Evolutionary conservation across 139 green algal species (phyloP).

Genomic region (Trebouxia sp.): DNA sequence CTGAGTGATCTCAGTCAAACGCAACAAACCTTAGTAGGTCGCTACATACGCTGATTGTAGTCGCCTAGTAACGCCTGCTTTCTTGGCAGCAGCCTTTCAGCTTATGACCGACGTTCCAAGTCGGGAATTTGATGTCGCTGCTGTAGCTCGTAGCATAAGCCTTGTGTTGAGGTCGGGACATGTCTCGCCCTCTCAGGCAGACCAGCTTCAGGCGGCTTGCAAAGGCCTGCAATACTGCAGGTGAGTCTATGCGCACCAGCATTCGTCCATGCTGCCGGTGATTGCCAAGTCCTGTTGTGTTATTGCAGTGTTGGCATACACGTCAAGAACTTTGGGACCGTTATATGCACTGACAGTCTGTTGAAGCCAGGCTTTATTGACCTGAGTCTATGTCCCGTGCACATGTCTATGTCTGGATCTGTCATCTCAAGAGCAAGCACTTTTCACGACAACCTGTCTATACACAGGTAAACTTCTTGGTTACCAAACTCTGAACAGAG

Average conservation of each 20-base stretch:
- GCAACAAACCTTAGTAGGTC: too few species aligned
- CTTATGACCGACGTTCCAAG: too few species aligned
- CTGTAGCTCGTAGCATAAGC: neutral
- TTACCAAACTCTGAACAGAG: too few species aligned
- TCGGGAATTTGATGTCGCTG: neutral
- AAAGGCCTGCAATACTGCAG: neutral
- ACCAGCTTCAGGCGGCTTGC: neutral
- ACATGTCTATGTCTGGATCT: neutral
- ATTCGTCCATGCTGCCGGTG: neutral
- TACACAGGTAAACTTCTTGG: neutral
- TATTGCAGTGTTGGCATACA: conserved; percentile 1
- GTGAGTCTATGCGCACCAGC: neutral
- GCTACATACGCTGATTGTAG: too few species aligned
- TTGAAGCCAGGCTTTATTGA: neutral
- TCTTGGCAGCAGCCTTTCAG: too few species aligned
- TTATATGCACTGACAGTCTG: conserved; percentile 1
- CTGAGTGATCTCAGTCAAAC: too few species aligned
- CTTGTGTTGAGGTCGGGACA: neutral
- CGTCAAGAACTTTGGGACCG: neutral
- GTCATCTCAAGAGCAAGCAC: neutral
- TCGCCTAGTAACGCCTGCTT: too few species aligned
- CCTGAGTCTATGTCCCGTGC: neutral
- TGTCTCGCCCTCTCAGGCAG: neutral
- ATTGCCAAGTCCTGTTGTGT: neutral
- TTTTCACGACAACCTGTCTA: neutral